phyloP scores from a whole-genome alignment of 495 filamentous ascomycete genomes.

The Endocarpon pusillum region DNA sequence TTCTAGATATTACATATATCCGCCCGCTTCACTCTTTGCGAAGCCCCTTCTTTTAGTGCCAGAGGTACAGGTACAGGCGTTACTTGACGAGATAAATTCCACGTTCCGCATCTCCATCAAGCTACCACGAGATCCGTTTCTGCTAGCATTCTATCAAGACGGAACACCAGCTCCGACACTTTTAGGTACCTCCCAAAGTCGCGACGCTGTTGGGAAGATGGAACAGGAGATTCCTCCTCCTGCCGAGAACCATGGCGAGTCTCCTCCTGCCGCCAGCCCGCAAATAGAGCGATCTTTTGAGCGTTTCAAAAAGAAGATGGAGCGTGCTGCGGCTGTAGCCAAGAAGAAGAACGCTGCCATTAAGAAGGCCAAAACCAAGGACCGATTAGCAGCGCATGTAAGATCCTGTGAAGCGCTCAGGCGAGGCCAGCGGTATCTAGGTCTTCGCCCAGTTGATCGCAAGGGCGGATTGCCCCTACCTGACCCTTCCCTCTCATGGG shows the following conservation, averaged over 20 bases:
- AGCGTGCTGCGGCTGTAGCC: slow-evolving; percentile 21
- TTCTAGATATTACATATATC: slow-evolving; percentile 48
- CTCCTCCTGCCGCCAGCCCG: slow-evolving; percentile 2
- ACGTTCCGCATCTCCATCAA: slow-evolving; percentile 26
- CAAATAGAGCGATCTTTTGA: slow-evolving; percentile 18
- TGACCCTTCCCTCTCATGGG: slow-evolving; percentile 11
- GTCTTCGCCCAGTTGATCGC: slow-evolving; percentile 26
- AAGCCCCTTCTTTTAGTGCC: slow-evolving; percentile 48
- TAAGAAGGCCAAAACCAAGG: slow-evolving; percentile 33
- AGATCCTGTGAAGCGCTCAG: slow-evolving; percentile 33
- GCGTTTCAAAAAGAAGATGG: slow-evolving; percentile 31
- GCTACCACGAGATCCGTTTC: slow-evolving; percentile 37
- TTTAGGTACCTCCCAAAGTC: slow-evolving; percentile 34
- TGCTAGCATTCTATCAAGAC: slow-evolving; percentile 36
- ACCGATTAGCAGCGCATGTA: slow-evolving; percentile 27
- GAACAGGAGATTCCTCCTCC: slow-evolving; percentile 16
- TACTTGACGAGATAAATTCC: slow-evolving; percentile 42
- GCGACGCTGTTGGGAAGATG: slow-evolving; percentile 17
- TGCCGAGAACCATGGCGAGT: slow-evolving; percentile 1
- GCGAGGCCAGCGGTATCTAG: slow-evolving; percentile 51
- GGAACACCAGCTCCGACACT: slow-evolving; percentile 44
- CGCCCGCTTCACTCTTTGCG: slow-evolving; percentile 21
- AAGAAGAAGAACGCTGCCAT: slow-evolving; percentile 27
- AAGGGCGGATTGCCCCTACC: slow-evolving; percentile 6
- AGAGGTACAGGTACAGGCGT: slow-evolving; percentile 37